Evolutionary conservation across 768 basidiomycete genomes (phyloP), one percentile per base, ranked within the genome.

Genomic region (Lentinula sp.): DNA sequence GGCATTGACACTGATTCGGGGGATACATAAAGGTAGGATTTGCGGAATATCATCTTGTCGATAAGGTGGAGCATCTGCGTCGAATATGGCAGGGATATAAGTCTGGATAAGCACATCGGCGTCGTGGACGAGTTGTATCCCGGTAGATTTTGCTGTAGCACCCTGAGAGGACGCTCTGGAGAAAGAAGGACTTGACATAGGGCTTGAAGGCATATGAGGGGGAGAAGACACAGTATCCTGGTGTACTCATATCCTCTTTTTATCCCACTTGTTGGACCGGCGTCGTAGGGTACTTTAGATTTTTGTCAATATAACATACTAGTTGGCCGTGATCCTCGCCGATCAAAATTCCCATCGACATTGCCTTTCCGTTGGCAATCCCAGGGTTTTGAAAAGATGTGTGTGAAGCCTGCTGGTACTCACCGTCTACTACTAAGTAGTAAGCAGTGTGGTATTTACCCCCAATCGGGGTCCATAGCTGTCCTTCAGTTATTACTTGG

Each of bases 11-110:
- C 57, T 65, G 16, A 66, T 61, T 52, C 69, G 69, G 11, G 69
- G 69, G n/a, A 62, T 58, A 54, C 67, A 69, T 16, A 65, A 61
- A 1, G 68, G 68, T 18, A 68, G 50, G 13, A 61, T 60, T 3
- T 65, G 62, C 9, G 43, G 56, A 23, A 42, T 11, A 13, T 43
- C 61, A 15, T 49, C 56, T 16, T 35, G 49, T 37, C 59, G 49
- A 52, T 46, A 60, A 8, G 48, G 49, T 13, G 49, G 43, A 5
- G 18, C 16, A n/a, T 61, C 35, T 15, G 15, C 13, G 8, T 37
- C 6, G 6, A 28, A 32, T 35, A 45, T 11, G 16, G 49, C 48
- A 48, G 61, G 61, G n/a, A 62, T 40, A 52, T 62, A 62, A 9
- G 55, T 57, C 4, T 34, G 57, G 35, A 62, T 62, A 6, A 62